Base-by-base conservation (phyloP, 2,329 filamentous ascomycete species). In the Stachybotrys chlorohalonatus region DNA sequence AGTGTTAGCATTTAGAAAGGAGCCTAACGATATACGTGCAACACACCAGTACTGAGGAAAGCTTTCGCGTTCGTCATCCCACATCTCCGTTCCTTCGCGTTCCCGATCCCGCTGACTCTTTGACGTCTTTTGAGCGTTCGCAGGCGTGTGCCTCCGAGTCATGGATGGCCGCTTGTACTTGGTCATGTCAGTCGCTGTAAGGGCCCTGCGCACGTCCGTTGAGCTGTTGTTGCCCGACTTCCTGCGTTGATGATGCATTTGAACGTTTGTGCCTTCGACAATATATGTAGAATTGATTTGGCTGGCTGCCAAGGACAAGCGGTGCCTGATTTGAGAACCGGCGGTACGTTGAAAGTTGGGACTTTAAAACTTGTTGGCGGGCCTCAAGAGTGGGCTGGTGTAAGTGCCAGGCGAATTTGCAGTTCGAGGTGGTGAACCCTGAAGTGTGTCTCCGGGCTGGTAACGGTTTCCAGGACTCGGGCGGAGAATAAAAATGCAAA, bases 11-110 rank as follows among this genome's bases (percentile, higher is more conserved):
- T 59, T 52, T 46, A 57, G 53, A 46, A 48, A 51, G 31, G 51
- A n/a, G 36, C 13, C 8, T 55, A 52, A 53, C 48, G 54, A 54
- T 54, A 58, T 51, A 54, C 45, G 53, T 53, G 32, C 60, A 55
- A 78, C 81, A 55, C 76, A 86, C 83, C 83, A 86, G 64, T 76
- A 85, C 65, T 85, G 82, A 24, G 82, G 82, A 58, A 86, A 85
- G 67, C 78, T 83, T 63, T 85, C 82, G 54, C 80, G 73, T 63
- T 83, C 81, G 54, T 84, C 77, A 53, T 81, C 77, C 66, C 73
- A 80, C 65, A 73, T 74, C 42, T 79, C 76, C 55, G 77, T 73
- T 64, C 72, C 71, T 57, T 81, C 75, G 56, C 72, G 73, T 60
- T 82, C 78, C 31, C 76, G 72, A 51, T 81, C 77, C 54, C 75